Evolutionary conservation across 2,329 filamentous ascomycete species (phyloP).

Genomic region (Penicillium digitatum): DNA sequence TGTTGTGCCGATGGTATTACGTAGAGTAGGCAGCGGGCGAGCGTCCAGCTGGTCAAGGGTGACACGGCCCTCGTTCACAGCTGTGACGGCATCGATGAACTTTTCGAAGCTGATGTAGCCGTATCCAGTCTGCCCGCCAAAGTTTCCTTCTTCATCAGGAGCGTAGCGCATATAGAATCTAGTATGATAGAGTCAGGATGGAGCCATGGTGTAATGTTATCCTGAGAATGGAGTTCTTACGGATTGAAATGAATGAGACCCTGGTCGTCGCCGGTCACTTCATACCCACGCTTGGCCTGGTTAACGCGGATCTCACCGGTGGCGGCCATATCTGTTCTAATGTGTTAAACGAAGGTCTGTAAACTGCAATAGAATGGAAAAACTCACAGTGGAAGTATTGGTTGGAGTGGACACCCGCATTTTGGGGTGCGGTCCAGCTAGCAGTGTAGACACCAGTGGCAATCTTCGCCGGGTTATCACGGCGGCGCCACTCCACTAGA

Average conservation of each 20-base stretch:
- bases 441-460: constrained; percentile 90
- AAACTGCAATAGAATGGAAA: neutral
- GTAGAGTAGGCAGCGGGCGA: constrained; percentile 76
- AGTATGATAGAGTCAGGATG: neutral
- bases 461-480: constrained; percentile 62
- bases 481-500: constrained; percentile 81
- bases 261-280: constrained; percentile 77
- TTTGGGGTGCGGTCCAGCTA: constrained; percentile 89
- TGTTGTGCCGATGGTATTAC: constrained; percentile 86
- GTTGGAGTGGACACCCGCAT: constrained; percentile 90
- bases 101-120: constrained; percentile 95
- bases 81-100: constrained; percentile 81
- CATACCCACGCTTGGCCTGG: constrained; percentile 91
- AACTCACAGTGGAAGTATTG: constrained; percentile 81
- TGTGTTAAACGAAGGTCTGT: neutral
- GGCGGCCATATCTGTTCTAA: constrained; percentile 61
- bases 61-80: constrained; percentile 68
- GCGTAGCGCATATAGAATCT: constrained; percentile 91
- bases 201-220: neutral
- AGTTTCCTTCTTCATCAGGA: constrained; percentile 91
- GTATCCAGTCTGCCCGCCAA: constrained; percentile 84
- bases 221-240: constrained; percentile 33
- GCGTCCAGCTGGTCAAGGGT: constrained; percentile 73
- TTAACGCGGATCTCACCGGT: constrained; percentile 84
- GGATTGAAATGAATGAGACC: constrained; percentile 84